Evolutionary conservation across 108 stramenopile genomes (phyloP), one percentile per base, ranked within the genome.

Genomic region (Cyclotella atomus): DNA sequence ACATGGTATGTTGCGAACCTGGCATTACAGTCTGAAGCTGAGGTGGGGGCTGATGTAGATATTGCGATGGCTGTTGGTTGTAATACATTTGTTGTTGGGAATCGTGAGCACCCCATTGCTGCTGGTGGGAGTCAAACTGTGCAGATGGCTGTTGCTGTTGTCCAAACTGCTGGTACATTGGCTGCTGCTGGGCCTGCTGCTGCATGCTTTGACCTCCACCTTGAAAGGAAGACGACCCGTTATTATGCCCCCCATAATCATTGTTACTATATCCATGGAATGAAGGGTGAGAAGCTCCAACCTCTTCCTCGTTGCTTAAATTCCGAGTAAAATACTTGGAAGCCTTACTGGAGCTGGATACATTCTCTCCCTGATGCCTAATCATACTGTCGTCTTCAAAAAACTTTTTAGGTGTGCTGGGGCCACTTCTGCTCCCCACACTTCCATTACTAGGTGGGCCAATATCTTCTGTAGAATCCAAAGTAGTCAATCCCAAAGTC

Each of bases 1-100:
- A 88, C 21, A 91, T 72, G 3, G 89, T 76, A 35, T 84, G 86
- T 44, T 81, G 83, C 16, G 75, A 19, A 29, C 59, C 33, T 0
- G 65, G 70, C 24, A 79, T 44, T n/a, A 61, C 19, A 55, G 70
- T 67, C 32, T 50, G 35, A 41, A 61, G 63, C 33, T 64, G 62
- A 7, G 27, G 3, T 10, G n/a, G 47, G 14, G 34, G 47, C 29
- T 43, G 33, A 21, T 35, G 62, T 23, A 28, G 20, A 41, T 73
- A 59, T 27, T 30, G 62, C 0, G 43, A 44, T 29, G 38, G 62
- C 14, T 68, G 67, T 23, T 68, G 67, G 24, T 29, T 33, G 32
- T 68, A 52, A 34, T 30, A 65, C 17, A 44, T 38, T 50, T 57
- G 81, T 55, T 77, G 71, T 43, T 54, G 72, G 17, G 73, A 32